Evolutionary conservation across 345 rosid species (phyloP).

Genomic region (Arabis hirsuta): DNA sequence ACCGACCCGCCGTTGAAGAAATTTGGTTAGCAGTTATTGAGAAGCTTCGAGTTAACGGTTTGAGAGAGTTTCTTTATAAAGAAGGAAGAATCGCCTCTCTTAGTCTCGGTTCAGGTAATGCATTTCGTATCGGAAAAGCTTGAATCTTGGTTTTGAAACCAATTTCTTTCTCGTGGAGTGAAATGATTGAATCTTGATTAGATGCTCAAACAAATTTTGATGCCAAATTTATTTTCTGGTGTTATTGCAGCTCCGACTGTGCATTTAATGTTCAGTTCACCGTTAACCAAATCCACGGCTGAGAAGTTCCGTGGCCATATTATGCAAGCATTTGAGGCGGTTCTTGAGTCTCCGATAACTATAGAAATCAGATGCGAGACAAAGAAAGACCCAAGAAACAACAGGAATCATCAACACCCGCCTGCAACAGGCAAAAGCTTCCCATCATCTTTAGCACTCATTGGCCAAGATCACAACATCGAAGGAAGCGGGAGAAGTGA

Average conservation of each 20-base stretch:
- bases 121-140: not conserved
- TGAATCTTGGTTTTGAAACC: constrained; percentile 7
- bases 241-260: constrained; percentile 86
- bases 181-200: constrained; percentile 6
- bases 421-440: constrained; percentile 39
- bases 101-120: constrained; percentile 84
- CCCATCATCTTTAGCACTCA: constrained; percentile 45
- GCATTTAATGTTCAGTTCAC: constrained; percentile 82
- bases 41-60: constrained; percentile 56
- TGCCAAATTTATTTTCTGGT: constrained; percentile 17
- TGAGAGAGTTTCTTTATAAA: constrained; percentile 71
- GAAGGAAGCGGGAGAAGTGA: constrained; percentile 61
- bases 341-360: constrained; percentile 77
- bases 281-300: constrained; percentile 62
- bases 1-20: constrained; percentile 60
- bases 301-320: constrained; percentile 79
- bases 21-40: constrained; percentile 89
- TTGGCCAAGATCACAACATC: constrained; percentile 35
- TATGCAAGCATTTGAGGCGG: constrained; percentile 85
- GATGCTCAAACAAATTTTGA: not conserved
- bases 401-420: constrained; percentile 23
- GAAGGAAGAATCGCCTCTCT: constrained; percentile 88
- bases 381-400: constrained; percentile 49
- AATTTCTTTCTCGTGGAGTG: not conserved
- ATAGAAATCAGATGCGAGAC: constrained; percentile 82